Evolutionary conservation across 2,329 filamentous ascomycete species (phyloP), one percentile per base, ranked within the genome.

Genomic region (Teratosphaeria viscida): DNA sequence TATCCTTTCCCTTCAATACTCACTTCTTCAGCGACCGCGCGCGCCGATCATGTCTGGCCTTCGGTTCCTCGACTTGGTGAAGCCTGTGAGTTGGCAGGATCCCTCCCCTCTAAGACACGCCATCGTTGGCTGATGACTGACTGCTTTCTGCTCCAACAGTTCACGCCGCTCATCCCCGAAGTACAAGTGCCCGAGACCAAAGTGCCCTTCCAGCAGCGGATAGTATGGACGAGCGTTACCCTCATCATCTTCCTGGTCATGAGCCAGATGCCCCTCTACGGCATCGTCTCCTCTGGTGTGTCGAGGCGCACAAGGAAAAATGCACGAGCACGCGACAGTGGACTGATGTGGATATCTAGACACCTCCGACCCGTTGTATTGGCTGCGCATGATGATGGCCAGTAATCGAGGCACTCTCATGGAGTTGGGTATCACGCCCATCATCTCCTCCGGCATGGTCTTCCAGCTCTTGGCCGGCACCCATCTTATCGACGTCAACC

Each of bases 401-500:
- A 96, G 90, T 88, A 99, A 99, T 78, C 86, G 73, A 56, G 73
- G 73, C 60, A 75, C 72, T 14, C 65, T 75, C 19, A 74, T 75
- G 73, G 73, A 75, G 63, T 62, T 75, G 57, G 74, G 74, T 61
- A 81, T 97, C 71, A 96, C 94, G 27, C 95, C 95, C 71, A 99
- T 99, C 78, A 97, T 99, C 79, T 96, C 94, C 62, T 97, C 94
- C 43, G 94, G 94, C 79, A 99, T 99, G 94, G 91, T 99, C 73
- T 99, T 99, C 86, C 94, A 99, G 78, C 92, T 99, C 73, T 89
- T 99, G 67, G 94, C 94, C 73, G 94, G 94, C 74, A 99, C 94
- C 77, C 94, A 99, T 84, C 88, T 97, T 81, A 97, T 99, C 79
- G 94, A 99, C 76, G 92, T 99, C 82, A 97, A 99, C 85, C 89